Evolutionary conservation across 2,329 filamentous ascomycete species (phyloP).

Genomic region (Paraconiothyrium sp.): DNA sequence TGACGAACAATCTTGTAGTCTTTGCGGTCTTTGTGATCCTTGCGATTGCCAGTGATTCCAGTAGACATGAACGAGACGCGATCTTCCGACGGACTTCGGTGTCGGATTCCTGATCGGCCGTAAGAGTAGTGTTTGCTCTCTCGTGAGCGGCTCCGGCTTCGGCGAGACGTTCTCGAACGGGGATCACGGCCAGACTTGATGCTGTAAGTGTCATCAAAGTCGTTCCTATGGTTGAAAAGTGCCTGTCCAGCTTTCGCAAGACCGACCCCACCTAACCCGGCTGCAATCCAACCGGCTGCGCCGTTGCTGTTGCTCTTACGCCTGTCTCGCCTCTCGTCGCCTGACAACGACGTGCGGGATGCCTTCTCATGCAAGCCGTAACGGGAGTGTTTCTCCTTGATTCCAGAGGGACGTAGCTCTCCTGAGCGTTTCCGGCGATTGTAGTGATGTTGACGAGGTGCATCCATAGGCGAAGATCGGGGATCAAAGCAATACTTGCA

Average conservation of each 20-base stretch:
- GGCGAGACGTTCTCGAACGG: conserved; percentile 41
- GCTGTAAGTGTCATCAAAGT: conserved; percentile 70
- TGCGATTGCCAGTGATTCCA: conserved; percentile 37
- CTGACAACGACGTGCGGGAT: conserved; percentile 46
- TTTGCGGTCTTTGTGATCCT: conserved; percentile 34
- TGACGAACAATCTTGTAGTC: conserved; percentile 46
- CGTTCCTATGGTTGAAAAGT: conserved; percentile 60
- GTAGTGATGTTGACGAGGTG: conserved; percentile 69
- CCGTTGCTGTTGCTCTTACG: conserved; percentile 55
- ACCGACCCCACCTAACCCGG: conserved; percentile 64
- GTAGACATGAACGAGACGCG: conserved; percentile 45
- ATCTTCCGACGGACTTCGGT: conserved; percentile 50
- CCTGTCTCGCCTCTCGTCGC: conserved; percentile 43
- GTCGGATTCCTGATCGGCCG: conserved; percentile 51
- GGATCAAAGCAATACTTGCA: conserved; percentile 73
- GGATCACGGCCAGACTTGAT: conserved; percentile 61
- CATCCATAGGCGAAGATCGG: conserved; percentile 63
- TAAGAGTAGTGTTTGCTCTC: conserved; percentile 57
- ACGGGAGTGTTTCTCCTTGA: conserved; percentile 67
- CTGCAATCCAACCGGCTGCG: conserved; percentile 62
- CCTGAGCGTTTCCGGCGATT: conserved; percentile 55
- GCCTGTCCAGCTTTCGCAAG: conserved; percentile 63
- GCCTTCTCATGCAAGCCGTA: conserved; percentile 54
- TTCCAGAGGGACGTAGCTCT: conserved; percentile 56
- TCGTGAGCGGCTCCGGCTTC: conserved; percentile 49